A percentile compares a stretch with the other conserved stretches of the same genome.
Conservation (phyloP, 371 early-diverging fungal genomes). For the Sanchytrium tribonematis region DNA sequence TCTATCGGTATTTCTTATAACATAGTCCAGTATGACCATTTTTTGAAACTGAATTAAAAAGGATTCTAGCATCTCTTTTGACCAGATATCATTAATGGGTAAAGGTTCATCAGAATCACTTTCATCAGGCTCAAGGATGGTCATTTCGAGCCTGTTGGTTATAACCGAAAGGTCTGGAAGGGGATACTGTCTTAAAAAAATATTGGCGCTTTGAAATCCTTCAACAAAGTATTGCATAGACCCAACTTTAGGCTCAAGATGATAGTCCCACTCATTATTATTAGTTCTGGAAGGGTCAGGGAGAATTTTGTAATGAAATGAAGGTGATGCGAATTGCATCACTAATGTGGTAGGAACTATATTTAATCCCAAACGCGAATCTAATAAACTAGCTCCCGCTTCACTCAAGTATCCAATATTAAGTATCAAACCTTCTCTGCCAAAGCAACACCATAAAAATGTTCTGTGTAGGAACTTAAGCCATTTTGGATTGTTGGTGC, state of each 20-base stretch:
- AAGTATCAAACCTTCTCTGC: slow-evolving; percentile 49
- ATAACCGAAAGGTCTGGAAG: slow-evolving; percentile 54
- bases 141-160: slow-evolving; percentile 32
- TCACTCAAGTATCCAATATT: slow-evolving; percentile 66
- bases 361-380: slow-evolving; percentile 36
- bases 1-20: slow-evolving; percentile 62
- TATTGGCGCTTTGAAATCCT: slow-evolving; percentile 48
- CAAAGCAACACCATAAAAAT: slow-evolving; percentile 62
- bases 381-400: slow-evolving; percentile 48
- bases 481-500: slow-evolving; percentile 68
- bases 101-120: too few species aligned
- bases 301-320: slow-evolving; percentile 56
- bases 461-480: slow-evolving; percentile 70
- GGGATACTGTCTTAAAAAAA: slow-evolving; percentile 38
- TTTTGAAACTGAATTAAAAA: slow-evolving; percentile 55
- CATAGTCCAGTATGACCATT: slow-evolving; percentile 51
- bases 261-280: slow-evolving; percentile 7
- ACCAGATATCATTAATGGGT: slow-evolving; percentile 22
- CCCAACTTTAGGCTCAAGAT: slow-evolving; percentile 43
- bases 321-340: slow-evolving; percentile 32
- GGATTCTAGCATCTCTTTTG: slow-evolving; percentile 25
- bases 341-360: slow-evolving; percentile 62
- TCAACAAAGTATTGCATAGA: slow-evolving; percentile 55
- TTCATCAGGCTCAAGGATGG: not conserved
- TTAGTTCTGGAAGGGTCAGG: too few species aligned